Percentiles rank a stretch among this genome's conserved stretches.
phyloP scores from a whole-genome alignment of 73 alveolate genomes.

The Paraurostyla sp. region DNA sequence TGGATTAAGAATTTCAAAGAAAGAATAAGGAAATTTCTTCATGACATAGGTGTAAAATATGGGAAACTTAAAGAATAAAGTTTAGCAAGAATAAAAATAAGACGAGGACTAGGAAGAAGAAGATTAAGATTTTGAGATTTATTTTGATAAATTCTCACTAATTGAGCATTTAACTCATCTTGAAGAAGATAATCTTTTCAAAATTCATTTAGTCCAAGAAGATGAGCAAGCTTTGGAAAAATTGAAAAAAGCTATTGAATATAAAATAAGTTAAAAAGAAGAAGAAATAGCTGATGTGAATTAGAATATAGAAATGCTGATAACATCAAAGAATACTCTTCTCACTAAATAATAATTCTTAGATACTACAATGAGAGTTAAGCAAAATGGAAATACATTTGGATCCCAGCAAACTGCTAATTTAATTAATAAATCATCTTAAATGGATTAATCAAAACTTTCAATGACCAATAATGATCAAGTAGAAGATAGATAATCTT shows the following conservation, averaged over 20 bases:
- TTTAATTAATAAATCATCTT: too few species aligned
- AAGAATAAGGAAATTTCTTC: neutral
- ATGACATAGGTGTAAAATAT: neutral
- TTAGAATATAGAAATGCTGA: conserved; percentile 17
- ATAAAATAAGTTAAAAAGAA: neutral
- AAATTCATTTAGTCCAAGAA: conserved; percentile 55
- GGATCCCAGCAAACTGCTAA: too few species aligned
- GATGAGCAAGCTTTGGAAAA: conserved; percentile 63
- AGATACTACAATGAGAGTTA: conserved; percentile 1
- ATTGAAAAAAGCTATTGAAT: neutral
- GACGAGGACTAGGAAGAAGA: conserved; percentile 9
- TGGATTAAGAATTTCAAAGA: neutral
- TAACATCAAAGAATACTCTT: neutral
- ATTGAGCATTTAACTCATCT: conserved; percentile 46
- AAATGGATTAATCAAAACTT: too few species aligned
- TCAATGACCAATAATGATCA: too few species aligned
- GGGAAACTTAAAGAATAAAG: neutral
- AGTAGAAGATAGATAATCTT: neutral
- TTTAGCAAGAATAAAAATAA: neutral
- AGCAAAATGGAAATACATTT: neutral
- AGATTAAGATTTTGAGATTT: conserved; percentile 48
- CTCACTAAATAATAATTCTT: neutral
- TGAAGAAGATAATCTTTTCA: conserved; percentile 63
- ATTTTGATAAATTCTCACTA: conserved; percentile 37
- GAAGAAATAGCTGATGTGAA: conserved; percentile 23